Conservation (phyloP, 768 basidiomycete genomes). For the Leccinum broughii region DNA sequence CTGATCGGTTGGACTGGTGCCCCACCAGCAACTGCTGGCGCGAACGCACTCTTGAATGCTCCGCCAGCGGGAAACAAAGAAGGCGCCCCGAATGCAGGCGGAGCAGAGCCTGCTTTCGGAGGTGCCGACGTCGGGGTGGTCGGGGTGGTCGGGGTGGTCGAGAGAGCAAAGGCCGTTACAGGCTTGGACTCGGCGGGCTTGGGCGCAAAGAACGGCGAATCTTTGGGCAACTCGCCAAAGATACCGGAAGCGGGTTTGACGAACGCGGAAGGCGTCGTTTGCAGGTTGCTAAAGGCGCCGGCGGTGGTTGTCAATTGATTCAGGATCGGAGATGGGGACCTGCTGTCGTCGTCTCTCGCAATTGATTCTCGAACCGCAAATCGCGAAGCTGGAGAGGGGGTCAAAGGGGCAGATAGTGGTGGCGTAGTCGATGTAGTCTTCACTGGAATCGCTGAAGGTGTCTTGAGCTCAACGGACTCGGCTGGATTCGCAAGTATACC, state of each 20-base stretch:
- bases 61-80: slow-evolving; percentile 33
- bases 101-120: slow-evolving; percentile 20
- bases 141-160: slow-evolving; percentile 9
- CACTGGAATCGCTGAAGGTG: slow-evolving; percentile 11
- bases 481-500: slow-evolving; percentile 9
- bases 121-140: slow-evolving; percentile 23
- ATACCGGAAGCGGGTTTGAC: slow-evolving; percentile 38
- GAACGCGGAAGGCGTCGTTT: slow-evolving; percentile 36
- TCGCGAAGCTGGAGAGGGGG: slow-evolving; percentile 5
- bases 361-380: slow-evolving; percentile 15
- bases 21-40: background rate
- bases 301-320: slow-evolving; percentile 12
- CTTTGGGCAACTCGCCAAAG: slow-evolving; percentile 36
- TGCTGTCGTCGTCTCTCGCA: slow-evolving; percentile 23
- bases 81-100: slow-evolving; percentile 42
- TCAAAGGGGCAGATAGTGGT: background rate
- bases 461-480: slow-evolving; percentile 13
- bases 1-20: slow-evolving; percentile 15
- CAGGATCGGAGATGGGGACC: slow-evolving; percentile 29
- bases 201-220: slow-evolving; percentile 57
- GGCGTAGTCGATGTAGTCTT: slow-evolving; percentile 9
- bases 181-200: slow-evolving; percentile 32
- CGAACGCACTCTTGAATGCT: slow-evolving; percentile 22
- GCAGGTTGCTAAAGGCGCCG: slow-evolving; percentile 44
- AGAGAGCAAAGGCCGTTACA: slow-evolving; percentile 41